Conservation (phyloP, 2,329 filamentous ascomycete genomes). For the Aspergillus pseudoviridinutans region DNA sequence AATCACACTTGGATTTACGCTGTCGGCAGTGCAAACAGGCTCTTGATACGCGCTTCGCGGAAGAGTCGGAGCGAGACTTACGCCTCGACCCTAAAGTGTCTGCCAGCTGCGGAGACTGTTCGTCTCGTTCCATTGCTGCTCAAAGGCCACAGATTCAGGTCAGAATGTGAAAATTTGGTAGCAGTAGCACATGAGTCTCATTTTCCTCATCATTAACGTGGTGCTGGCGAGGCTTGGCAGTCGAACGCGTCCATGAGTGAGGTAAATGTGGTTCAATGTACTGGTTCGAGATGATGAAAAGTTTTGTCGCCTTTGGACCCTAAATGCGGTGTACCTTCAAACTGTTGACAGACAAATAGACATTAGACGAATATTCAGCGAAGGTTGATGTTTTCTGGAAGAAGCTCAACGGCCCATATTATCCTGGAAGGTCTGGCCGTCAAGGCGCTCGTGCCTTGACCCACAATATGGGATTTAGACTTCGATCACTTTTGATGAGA, state of each 20-base stretch:
- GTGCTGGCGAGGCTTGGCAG: neutral
- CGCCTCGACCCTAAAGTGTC: conserved; percentile 9
- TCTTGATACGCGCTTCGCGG: conserved; percentile 45
- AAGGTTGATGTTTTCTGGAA: neutral
- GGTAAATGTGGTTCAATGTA: neutral
- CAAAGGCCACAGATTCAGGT: neutral
- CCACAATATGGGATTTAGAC: neutral
- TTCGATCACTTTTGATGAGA: neutral
- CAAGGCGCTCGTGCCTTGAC: neutral
- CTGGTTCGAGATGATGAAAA: neutral
- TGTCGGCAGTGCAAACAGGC: conserved; percentile 48
- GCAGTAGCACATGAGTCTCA: neutral
- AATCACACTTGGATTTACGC: conserved; percentile 49
- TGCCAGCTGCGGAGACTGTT: conserved; percentile 12
- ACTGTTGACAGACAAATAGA: neutral
- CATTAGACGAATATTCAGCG: neutral
- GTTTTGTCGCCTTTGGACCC: neutral
- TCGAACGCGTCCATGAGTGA: neutral
- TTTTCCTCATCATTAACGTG: neutral
- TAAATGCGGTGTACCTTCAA: neutral
- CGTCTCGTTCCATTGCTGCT: conserved; percentile 13
- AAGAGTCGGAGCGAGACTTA: conserved; percentile 25
- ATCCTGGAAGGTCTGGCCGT: neutral
- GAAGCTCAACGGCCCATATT: neutral
- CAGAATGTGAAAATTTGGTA: neutral